Evolutionary conservation across 208 protist genomes (phyloP).

Genomic region (Trypanosoma caninum): DNA sequence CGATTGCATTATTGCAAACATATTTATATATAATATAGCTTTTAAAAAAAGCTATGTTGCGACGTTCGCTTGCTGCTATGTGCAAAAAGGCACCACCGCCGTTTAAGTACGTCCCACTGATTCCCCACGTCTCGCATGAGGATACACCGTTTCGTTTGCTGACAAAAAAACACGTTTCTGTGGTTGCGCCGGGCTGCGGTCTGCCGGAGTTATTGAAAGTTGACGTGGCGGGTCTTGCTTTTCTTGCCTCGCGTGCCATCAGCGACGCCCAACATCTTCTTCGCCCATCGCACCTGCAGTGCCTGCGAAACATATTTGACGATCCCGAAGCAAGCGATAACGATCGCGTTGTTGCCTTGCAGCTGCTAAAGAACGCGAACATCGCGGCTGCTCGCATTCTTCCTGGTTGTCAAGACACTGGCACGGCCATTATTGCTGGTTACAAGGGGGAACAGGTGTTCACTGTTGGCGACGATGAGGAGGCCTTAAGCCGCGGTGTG

Average conservation of each 20-base stretch:
- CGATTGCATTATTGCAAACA: not conserved
- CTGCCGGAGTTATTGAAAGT: conserved; percentile 85
- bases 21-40: not conserved
- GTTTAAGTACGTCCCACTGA: conserved; percentile 79
- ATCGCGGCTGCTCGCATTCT: conserved; percentile 90
- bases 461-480: conserved; percentile 93
- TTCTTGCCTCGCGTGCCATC: conserved; percentile 88
- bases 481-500: conserved; percentile 92
- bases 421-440: conserved; percentile 95
- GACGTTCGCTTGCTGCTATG: conserved; percentile 29
- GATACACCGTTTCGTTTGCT: conserved; percentile 74
- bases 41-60: conserved; percentile 36
- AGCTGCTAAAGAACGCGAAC: conserved; percentile 97
- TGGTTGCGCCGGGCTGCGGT: conserved; percentile 48
- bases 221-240: conserved; percentile 81
- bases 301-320: conserved; percentile 93
- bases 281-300: conserved; percentile 90
- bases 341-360: conserved; percentile 96
- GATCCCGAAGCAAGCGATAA: conserved; percentile 96
- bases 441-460: conserved; percentile 95
- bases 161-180: conserved; percentile 84
- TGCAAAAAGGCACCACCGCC: conserved; percentile 23
- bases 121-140: conserved; percentile 66
- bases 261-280: conserved; percentile 95
- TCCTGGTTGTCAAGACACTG: conserved; percentile 96